Percentiles rank a stretch among this genome's conserved stretches.
Evolutionary conservation across 495 filamentous ascomycete species (phyloP).

Genomic region (Achaetomiella virescens): DNA sequence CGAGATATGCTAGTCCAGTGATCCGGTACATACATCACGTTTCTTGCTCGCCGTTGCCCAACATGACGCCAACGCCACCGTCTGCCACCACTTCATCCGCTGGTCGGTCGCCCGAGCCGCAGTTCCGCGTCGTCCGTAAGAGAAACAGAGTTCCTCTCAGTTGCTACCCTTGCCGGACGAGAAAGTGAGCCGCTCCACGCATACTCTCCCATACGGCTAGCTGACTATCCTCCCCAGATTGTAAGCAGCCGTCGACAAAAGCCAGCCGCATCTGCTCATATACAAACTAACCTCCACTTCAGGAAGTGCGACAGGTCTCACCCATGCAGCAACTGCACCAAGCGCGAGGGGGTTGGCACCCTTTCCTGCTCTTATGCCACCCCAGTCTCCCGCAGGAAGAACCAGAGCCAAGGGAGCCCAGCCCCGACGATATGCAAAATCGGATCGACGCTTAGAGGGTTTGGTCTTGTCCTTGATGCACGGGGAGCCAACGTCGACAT

Average conservation of each 20-base stretch:
- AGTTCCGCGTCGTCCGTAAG: slow-evolving; percentile 86
- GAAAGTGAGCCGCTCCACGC: slow-evolving; percentile 72
- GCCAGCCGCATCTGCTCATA: background rate
- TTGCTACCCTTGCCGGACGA: slow-evolving; percentile 85
- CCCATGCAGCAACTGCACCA: slow-evolving; percentile 94
- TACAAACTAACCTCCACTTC: background rate
- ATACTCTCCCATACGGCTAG: slow-evolving; percentile 4
- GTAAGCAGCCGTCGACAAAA: slow-evolving; percentile 4
- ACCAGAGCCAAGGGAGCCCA: slow-evolving; percentile 56
- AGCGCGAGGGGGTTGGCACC: slow-evolving; percentile 66
- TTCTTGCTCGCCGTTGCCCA: background rate
- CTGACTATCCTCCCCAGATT: slow-evolving; percentile 32
- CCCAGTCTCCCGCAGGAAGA: slow-evolving; percentile 69
- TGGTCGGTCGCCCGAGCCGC: slow-evolving; percentile 73
- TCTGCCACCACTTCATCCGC: slow-evolving; percentile 73
- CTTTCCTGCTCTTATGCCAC: slow-evolving; percentile 86
- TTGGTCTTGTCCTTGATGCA: slow-evolving; percentile 95
- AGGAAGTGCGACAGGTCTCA: slow-evolving; percentile 86
- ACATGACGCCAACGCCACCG: slow-evolving; percentile 87
- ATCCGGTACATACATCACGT: background rate
- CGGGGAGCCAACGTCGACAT: slow-evolving; percentile 57
- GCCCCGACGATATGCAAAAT: slow-evolving; percentile 97
- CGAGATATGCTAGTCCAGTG: background rate
- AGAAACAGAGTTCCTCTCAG: slow-evolving; percentile 92
- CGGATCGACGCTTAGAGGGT: slow-evolving; percentile 94